Conservation (phyloP, 1,284 basidiomycete species). For the Farysia itapuensis region DNA sequence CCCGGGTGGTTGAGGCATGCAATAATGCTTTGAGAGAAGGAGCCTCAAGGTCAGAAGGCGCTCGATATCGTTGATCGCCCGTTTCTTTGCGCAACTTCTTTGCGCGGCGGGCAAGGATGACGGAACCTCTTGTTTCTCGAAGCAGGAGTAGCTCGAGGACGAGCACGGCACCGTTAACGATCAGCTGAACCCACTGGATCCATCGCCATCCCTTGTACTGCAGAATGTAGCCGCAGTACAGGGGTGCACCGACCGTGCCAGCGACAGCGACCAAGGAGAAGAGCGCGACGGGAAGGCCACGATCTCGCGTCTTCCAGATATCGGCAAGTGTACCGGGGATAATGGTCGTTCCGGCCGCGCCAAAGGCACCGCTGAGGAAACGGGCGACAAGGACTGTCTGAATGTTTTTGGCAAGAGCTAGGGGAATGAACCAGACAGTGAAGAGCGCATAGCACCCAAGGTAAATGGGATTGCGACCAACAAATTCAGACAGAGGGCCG, state of each 20-base stretch:
- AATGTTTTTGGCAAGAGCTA: slow-evolving; percentile 57
- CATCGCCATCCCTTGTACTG: slow-evolving; percentile 57
- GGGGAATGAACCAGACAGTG: slow-evolving; percentile 53
- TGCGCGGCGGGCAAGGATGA: slow-evolving; percentile 52
- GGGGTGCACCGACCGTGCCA: slow-evolving; percentile 48
- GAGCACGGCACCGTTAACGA: slow-evolving; percentile 52
- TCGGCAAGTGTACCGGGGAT: slow-evolving; percentile 42
- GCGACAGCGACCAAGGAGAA: slow-evolving; percentile 59
- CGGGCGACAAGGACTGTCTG: slow-evolving; percentile 53
- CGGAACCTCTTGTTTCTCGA: slow-evolving; percentile 59
- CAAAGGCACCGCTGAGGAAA: slow-evolving; percentile 56
- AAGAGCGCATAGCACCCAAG: slow-evolving; percentile 56
- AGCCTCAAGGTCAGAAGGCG: slow-evolving; percentile 58
- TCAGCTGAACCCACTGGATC: slow-evolving; percentile 58
- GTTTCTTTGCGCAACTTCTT: slow-evolving; percentile 57
- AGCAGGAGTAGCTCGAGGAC: slow-evolving; percentile 55
- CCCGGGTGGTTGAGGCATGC: slow-evolving; percentile 51
- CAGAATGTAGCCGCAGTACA: slow-evolving; percentile 56
- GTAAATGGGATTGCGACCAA: slow-evolving; percentile 57
- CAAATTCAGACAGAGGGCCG: slow-evolving; percentile 58
- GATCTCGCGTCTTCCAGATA: slow-evolving; percentile 55
- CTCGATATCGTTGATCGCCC: slow-evolving; percentile 54
- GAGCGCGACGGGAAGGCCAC: slow-evolving; percentile 52
- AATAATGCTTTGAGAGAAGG: slow-evolving; percentile 55
- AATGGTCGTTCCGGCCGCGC: slow-evolving; percentile 54